Base-by-base conservation (phyloP, 345 rosid species). In the Gossypium thurberi region DNA sequence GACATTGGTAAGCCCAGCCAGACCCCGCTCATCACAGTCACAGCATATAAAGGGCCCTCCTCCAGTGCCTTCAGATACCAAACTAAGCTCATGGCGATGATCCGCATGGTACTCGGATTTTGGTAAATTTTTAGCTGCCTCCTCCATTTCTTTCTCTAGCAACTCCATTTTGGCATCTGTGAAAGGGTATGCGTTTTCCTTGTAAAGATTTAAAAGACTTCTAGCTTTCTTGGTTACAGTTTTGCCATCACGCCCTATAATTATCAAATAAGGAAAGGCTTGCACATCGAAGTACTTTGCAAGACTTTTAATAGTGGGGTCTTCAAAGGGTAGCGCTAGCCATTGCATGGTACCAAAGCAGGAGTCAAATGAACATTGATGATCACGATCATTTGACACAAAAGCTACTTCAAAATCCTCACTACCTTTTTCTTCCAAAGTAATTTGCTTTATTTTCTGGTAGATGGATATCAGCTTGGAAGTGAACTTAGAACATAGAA, bases 1-100 rank as follows among this genome's bases (percentile, higher is more conserved):
- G 78, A 51, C 90, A 88, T 72, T 82, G 87, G 76, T 88, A 88
- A 40, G 85, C 90, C 92, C 90, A 88, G 23, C 87, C 84, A 0
- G 71, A 77, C 14, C 90, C 92, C 65, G 92, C 58, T 88, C 92
- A 21, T 86, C 87, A 28, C 90, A 88, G 47, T 83, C 81, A 28
- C 90, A 88, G 55, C 92, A 88, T 60, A 86, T 88, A 55, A 78
- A 88, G 0, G 88, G 89, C 2, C 92, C 92, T 0, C 92, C 92
- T 2, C 92, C 88, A 0, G 70, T 80, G 40, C 85, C 83, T 33
- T 83, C 85, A 3, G 92, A 86, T 17, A 83, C 92, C 81, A 88
- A 81, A 42, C 65, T 77, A 8, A 88, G 85, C 78, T 86, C 88
- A 52, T 88, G 92, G 10, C 75, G 55, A 61, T 88, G 92, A 40